Percentiles rank a stretch among this genome's conserved stretches.
phyloP scores from a whole-genome alignment of 257 asterid species.

The Ajuga chamaepitys region DNA sequence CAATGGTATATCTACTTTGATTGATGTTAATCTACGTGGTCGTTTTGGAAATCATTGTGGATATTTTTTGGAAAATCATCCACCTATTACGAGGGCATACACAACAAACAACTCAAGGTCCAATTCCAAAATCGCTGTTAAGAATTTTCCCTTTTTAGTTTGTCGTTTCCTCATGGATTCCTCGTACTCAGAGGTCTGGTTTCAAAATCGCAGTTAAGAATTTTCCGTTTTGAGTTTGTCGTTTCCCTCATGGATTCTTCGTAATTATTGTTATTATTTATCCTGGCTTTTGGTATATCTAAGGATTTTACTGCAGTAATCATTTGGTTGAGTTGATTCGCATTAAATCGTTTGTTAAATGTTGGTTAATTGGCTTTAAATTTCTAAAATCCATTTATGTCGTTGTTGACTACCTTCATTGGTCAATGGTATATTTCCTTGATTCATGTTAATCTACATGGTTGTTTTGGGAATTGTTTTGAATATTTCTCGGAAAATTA shows the following conservation, averaged over 20 bases:
- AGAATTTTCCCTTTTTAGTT: not conserved
- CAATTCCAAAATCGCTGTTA: constrained; percentile 66
- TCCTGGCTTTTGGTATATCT: constrained; percentile 9
- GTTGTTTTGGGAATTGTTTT: not conserved
- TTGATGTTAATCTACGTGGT: constrained; percentile 5
- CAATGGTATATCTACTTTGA: not conserved
- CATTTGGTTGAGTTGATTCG: constrained; percentile 8
- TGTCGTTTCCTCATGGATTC: not conserved
- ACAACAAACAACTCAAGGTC: constrained; percentile 30
- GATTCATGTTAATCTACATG: constrained; percentile 5
- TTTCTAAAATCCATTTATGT: constrained; percentile 5
- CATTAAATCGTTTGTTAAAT: constrained; percentile 2
- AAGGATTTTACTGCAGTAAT: constrained; percentile 9
- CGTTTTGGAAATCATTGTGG: not conserved
- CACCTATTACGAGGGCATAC: constrained; percentile 14
- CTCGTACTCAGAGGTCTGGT: constrained; percentile 39
- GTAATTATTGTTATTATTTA: not conserved
- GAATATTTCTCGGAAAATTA: not conserved
- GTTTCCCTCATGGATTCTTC: not conserved
- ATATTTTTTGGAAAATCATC: not conserved
- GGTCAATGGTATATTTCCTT: not conserved
- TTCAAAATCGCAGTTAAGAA: constrained; percentile 52
- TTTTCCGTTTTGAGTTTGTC: too few relatives aligned
- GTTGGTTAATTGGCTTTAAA: constrained; percentile 5
- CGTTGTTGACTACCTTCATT: constrained; percentile 11